phyloP scores from a whole-genome alignment of 148 eudicot genomes.

The Arctostaphylos glauca region DNA sequence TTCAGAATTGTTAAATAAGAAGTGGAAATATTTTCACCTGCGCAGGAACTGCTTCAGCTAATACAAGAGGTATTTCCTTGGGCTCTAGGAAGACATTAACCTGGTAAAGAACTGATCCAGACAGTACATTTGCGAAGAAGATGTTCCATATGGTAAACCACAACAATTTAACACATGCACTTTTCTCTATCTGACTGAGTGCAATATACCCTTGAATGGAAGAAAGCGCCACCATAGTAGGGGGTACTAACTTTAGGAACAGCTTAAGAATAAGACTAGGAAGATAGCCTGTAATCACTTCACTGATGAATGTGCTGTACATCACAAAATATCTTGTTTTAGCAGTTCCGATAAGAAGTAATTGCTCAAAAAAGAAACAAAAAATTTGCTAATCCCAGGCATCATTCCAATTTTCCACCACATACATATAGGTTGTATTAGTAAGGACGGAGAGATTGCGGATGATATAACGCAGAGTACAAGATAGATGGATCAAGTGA shows the following conservation, averaged over 20 bases:
- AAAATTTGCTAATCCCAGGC: not conserved
- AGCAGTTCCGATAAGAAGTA: slow-evolving; percentile 7
- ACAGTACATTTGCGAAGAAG: slow-evolving; percentile 74
- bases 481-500: too few species aligned
- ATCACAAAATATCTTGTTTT: slow-evolving; percentile 3
- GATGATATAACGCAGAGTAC: too few species aligned
- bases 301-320: slow-evolving; percentile 53
- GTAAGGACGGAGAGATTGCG: too few species aligned
- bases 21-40: slow-evolving; percentile 43
- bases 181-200: slow-evolving; percentile 60
- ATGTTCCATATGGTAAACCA: slow-evolving; percentile 79
- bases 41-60: slow-evolving; percentile 68
- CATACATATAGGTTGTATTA: not conserved
- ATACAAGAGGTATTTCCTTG: slow-evolving; percentile 46
- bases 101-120: slow-evolving; percentile 61
- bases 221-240: slow-evolving; percentile 65
- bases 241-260: slow-evolving; percentile 58
- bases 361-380: not conserved
- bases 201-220: slow-evolving; percentile 66
- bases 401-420: not conserved
- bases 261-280: slow-evolving; percentile 66
- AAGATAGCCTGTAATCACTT: slow-evolving; percentile 78
- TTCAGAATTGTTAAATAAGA: not conserved
- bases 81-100: slow-evolving; percentile 52
- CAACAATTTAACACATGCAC: slow-evolving; percentile 68